phyloP scores from a whole-genome alignment of 331 rosid genomes.

The Quercus tomentella region DNA sequence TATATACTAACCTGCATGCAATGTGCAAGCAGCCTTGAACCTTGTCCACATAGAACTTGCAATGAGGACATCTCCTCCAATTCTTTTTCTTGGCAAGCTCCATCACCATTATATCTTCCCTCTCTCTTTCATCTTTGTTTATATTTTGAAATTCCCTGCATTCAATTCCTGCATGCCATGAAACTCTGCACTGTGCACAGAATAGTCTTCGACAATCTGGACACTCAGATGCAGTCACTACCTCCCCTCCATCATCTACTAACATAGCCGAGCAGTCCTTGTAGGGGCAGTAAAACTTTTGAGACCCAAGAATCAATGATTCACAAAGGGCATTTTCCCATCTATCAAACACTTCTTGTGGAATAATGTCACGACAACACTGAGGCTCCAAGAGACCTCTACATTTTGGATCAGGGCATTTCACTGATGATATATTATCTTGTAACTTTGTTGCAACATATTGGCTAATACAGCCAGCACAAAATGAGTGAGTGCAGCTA shows the following conservation, averaged over 20 bases:
- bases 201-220: constrained; percentile 51
- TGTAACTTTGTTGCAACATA: constrained; percentile 42
- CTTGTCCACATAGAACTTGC: constrained; percentile 30
- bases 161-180: constrained; percentile 53
- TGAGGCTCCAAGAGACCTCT: constrained; percentile 34
- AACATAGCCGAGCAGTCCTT: constrained; percentile 53
- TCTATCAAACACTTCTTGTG: constrained; percentile 47
- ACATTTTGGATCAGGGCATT: constrained; percentile 60
- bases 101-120: constrained; percentile 41
- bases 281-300: constrained; percentile 55
- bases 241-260: constrained; percentile 34
- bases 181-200: constrained; percentile 52
- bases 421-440: constrained; percentile 33
- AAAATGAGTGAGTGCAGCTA: constrained; percentile 44
- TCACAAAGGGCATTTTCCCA: constrained; percentile 58
- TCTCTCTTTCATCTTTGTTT: constrained; percentile 15
- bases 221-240: constrained; percentile 48
- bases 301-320: constrained; percentile 25
- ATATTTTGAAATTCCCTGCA: constrained; percentile 36
- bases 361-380: constrained; percentile 27
- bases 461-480: constrained; percentile 33
- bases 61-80: constrained; percentile 31
- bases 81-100: constrained; percentile 21
- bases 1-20: constrained; percentile 41
- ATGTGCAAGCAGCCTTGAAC: constrained; percentile 25